Base-by-base conservation (phyloP, 306 rosid species). In the Quercus parvula region DNA sequence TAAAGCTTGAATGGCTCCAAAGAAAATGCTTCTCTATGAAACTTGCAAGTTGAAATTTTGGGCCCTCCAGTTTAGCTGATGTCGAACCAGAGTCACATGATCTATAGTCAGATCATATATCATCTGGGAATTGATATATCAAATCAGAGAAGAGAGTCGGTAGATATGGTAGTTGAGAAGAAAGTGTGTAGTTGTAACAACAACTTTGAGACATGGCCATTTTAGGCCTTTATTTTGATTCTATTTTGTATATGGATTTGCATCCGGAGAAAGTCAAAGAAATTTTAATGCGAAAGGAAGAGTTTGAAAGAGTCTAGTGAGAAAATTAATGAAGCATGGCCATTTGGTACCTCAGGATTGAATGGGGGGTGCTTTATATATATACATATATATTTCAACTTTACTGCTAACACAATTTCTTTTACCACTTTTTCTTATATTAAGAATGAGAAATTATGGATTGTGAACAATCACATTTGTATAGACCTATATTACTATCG, bases 381-480 rank as follows among this genome's bases (percentile, higher is more conserved):
- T 63, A 2, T 15, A 27, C 1, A 66, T 66, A 33, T 33, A 18
- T 66, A 3, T 18, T 19, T 35, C 46, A 41, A 41, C 12, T 41
- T 41, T 41, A 41, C 11, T 38, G 1, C 46, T 41, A 8, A 8
- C 12, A 41, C 46, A 41, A 8, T 41, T 41, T 41, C 3, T 41
- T 41, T 41, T 41, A 8, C 3, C 2, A 41, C 46, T 41, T 8
- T 41, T 41, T 41, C 46, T 41, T 41, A 41, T 8, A 8, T 8
- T 38, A 38, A 38, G 10, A 41, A 41, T 2, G 46, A 2, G 3
- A 8, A 41, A 41, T 41, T 8, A 41, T 41, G 46, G 12, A 0
- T 2, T 0, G 11, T 41, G 46, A 7, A 8, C 12, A 7, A 7
- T 8, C 3, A 8, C 12, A 41, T 8, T 8, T 0, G 0, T 41